A percentile compares a stretch with the other conserved stretches of the same genome.
These are phyloP conservation scores for Candida frijolesensis DNA, from an alignment of 1,139 yeast genomes.

Conservation along the genomic window DNA sequence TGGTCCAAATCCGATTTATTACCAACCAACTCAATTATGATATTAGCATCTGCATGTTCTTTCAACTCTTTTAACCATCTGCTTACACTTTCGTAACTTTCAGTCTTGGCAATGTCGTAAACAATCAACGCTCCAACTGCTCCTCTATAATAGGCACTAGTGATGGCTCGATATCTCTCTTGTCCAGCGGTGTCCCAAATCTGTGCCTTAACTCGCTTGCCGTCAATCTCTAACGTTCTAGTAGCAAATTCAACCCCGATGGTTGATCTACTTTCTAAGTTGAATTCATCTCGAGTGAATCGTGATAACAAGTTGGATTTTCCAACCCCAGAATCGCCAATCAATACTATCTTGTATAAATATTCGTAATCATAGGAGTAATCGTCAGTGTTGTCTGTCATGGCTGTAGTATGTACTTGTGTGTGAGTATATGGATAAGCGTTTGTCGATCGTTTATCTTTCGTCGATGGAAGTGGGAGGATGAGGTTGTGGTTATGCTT, in stretches of 20 bases:
- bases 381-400: conserved; percentile 62
- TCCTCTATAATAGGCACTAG: conserved; percentile 96
- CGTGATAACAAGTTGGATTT: conserved; percentile 92
- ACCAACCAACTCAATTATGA: conserved; percentile 91
- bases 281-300: conserved; percentile 94
- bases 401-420: conserved; percentile 12
- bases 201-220: conserved; percentile 94
- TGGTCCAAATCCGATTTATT: conserved; percentile 91
- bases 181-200: conserved; percentile 99
- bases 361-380: conserved; percentile 94
- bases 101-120: conserved; percentile 92
- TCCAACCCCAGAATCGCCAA: conserved; percentile 98
- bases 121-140: conserved; percentile 97
- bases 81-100: conserved; percentile 88
- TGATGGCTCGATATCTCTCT: conserved; percentile 96
- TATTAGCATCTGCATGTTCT: conserved; percentile 96
- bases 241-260: conserved; percentile 99
- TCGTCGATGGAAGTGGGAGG: not conserved
- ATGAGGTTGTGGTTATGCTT: not conserved
- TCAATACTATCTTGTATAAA: conserved; percentile 90
- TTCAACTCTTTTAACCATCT: conserved; percentile 95
- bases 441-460: no score
- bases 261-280: conserved; percentile 90
- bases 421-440: conserved; percentile 1
- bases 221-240: conserved; percentile 91